phyloP scores from a whole-genome alignment of 164 flowering plant genomes.

The Euptelea pleiosperma region DNA sequence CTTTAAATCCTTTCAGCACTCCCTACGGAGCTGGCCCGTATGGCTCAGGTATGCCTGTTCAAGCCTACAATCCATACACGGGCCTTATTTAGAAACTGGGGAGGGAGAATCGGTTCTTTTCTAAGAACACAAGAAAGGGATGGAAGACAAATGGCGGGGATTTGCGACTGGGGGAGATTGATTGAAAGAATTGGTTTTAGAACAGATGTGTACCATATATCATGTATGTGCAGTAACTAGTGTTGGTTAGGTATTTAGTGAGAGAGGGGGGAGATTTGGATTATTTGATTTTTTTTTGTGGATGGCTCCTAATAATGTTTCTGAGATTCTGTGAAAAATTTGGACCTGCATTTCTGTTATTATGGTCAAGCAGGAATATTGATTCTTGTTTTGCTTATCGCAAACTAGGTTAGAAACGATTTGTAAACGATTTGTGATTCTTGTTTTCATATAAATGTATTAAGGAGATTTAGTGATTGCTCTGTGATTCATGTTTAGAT shows the following conservation, averaged over 20 bases:
- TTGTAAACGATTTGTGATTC: constrained; percentile 1
- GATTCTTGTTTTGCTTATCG: constrained; percentile 2
- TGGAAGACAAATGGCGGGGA: background rate
- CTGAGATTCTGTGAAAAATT: background rate
- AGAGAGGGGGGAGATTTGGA: constrained; percentile 3
- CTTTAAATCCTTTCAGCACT: constrained; percentile 53
- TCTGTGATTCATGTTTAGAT: no score
- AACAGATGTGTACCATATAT: constrained; percentile 43
- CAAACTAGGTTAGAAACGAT: background rate
- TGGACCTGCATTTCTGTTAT: background rate
- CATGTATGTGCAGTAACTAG: constrained; percentile 27
- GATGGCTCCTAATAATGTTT: constrained; percentile 16
- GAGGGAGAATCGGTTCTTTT: no score
- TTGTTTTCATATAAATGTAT: background rate
- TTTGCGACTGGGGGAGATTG: background rate
- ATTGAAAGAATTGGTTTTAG: constrained; percentile 1
- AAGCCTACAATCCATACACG: constrained; percentile 58
- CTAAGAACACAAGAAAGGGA: background rate
- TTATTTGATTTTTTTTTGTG: constrained; percentile 20
- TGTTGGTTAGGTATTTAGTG: constrained; percentile 5
- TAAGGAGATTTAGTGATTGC: no score
- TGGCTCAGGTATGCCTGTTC: constrained; percentile 56
- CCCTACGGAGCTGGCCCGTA: constrained; percentile 46
- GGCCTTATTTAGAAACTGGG: constrained; percentile 49
- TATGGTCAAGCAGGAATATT: constrained; percentile 10